Base-by-base conservation (phyloP, 2,329 filamentous ascomycete species). In the Leptodontidium sp. region DNA sequence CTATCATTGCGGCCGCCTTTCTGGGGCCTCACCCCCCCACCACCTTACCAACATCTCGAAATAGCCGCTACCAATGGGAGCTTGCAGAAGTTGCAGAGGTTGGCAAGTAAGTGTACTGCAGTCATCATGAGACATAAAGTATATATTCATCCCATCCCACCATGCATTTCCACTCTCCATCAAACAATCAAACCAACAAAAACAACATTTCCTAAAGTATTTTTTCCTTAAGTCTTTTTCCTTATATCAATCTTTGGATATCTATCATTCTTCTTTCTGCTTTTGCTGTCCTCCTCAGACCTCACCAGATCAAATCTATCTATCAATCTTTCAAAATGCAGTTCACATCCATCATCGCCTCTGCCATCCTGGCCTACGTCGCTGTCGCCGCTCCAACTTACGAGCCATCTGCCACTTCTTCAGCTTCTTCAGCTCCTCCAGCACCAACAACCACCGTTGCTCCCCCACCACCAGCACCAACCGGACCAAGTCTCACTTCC, bases 281-380 rank as follows among this genome's bases (percentile, higher is more conserved):
- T 70, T 64, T 57, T 38, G 17, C 47, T 63, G 24, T 35, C 29
- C 32, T 66, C 53, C 43, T 64, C 52, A 66, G 45, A 61, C 21
- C 61, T 12, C 40, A 8, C 32, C 52, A 52, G 68, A 55, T 62
- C 43, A 61, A 66, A 68, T 38, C 40, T 61, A 64, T n/a, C 57
- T 64, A 63, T 49, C 64, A 32, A 70, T 63, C 40, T 52, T 43
- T 70, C 74, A 81, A 73, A 26, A 83, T 81, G 81, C 75, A 75
- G 55, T 77, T 79, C 77, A 81, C 73, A 64, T 69, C 78, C 50
- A 67, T 78, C 64, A 72, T 79, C 72, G 73, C 79, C 68, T 74
- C 80, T 49, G 75, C 80, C 76, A 74, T 83, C 72, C 70, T 85
- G 79, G 81, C 81, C 68, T 79, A 80, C 64, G 77, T 79, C 69